Base-by-base conservation (phyloP, 345 rosid species). In the Hevea brasiliensis region DNA sequence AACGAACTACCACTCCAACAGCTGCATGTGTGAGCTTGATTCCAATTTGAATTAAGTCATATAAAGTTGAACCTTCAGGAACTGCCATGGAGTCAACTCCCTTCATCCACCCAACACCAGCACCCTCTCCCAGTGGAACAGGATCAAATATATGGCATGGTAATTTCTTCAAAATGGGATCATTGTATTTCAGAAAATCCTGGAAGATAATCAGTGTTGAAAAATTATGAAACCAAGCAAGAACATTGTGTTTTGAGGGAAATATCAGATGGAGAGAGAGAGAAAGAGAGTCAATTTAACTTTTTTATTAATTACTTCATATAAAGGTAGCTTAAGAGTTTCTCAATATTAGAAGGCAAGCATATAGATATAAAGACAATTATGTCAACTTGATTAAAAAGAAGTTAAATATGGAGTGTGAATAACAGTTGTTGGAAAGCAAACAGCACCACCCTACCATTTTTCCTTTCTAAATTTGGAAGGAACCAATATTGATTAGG, bases 51-150 rank as follows among this genome's bases (percentile, higher is more conserved):
- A 88, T 85, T 79, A 94, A 80, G 80, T 92, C 97, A 84, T 82
- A 86, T 61, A 95, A 77, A 54, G 84, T 88, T 77, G 98, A 84
- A 54, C 88, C 89, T 82, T 87, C 89, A 26, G 94, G 85, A 63
- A 92, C 71, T 41, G 81, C 79, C 87, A 91, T 80, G 67, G 84
- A 84, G 61, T 89, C 88, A 8, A 80, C 86, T 62, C 92, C 98
- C 83, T 92, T 91, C 96, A 88, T 81, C 83, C 71, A 82, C 72
- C 99, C 99, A 76, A 91, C 88, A 61, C 98, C 99, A 35, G 92
- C 92, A 53, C 98, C 97, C 71, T 95, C 98, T 78, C 99, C 98
- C 70, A 92, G 81, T 48, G 87, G 88, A 65, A 92, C 84, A 72
- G 98, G 93, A 78, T 89, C 94, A 71, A 71, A 76, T 51, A 89